These are phyloP conservation scores for Ogataea saltuana DNA, from an alignment of 805 yeast species.

Conservation along the genomic window DNA sequence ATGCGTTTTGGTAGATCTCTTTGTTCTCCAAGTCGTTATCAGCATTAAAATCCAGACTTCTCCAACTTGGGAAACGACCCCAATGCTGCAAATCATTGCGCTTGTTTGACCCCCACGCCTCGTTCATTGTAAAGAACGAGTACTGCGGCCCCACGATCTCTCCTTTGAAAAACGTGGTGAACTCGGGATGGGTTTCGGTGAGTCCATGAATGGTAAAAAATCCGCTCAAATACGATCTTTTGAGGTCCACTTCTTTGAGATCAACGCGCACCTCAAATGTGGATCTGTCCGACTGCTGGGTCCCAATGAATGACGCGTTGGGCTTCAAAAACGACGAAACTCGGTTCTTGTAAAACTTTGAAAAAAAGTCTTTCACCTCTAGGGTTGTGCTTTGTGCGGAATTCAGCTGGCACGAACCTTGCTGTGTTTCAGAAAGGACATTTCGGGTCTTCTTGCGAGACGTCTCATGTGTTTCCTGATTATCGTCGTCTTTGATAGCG, in stretches of 20 bases:
- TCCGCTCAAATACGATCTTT: constrained; percentile 53
- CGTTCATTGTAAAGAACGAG: constrained; percentile 59
- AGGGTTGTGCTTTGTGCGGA: not conserved
- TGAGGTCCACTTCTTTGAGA: constrained; percentile 66
- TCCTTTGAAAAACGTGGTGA: constrained; percentile 72
- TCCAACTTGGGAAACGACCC: constrained; percentile 49
- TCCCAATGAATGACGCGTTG: constrained; percentile 62
- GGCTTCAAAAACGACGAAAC: constrained; percentile 54
- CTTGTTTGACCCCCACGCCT: constrained; percentile 52
- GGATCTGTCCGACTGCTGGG: constrained; percentile 67
- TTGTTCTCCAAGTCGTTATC: constrained; percentile 33
- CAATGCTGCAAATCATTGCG: constrained; percentile 63
- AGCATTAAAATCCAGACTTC: constrained; percentile 33
- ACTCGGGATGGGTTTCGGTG: constrained; percentile 59
- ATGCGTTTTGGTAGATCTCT: constrained; percentile 28
- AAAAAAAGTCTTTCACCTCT: constrained; percentile 23
- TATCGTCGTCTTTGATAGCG: not conserved
- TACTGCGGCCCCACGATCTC: constrained; percentile 64
- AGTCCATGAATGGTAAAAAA: constrained; percentile 65
- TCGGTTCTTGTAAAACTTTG: constrained; percentile 12
- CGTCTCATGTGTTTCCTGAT: not conserved
- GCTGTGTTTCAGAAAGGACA: not conserved
- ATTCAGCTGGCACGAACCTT: constrained; percentile 1
- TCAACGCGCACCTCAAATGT: constrained; percentile 70
- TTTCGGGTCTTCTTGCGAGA: not conserved